These are phyloP conservation scores for Solanum hybrid DNA, from an alignment of 305 asterid species.

Conservation along the genomic window DNA sequence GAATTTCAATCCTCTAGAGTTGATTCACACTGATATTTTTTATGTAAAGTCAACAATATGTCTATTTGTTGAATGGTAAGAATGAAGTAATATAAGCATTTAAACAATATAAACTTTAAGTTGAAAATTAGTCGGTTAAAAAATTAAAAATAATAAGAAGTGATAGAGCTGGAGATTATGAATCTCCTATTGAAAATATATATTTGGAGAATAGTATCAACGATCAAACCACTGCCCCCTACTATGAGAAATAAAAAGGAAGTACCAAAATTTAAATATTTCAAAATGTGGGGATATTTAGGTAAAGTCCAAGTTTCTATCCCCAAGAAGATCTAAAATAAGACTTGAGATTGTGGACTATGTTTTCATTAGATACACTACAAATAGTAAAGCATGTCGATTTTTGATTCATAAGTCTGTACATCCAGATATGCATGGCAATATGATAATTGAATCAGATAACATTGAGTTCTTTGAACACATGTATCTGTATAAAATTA, in stretches of 20 bases:
- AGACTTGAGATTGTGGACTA: neutral
- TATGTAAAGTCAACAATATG: neutral
- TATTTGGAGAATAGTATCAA: neutral
- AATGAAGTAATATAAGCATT: neutral
- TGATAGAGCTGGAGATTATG: too few species aligned
- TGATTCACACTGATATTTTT: neutral
- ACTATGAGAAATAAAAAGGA: neutral
- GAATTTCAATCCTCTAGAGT: neutral
- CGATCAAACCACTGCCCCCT: neutral
- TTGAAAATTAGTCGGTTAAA: too few species aligned
- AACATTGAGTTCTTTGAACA: neutral
- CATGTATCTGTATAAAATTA: neutral
- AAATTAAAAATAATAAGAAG: neutral
- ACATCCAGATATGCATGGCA: neutral
- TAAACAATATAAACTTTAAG: neutral
- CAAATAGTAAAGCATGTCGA: neutral
- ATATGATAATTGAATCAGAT: neutral
- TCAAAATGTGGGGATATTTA: neutral
- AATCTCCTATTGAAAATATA: neutral
- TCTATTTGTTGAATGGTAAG: neutral
- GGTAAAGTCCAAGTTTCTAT: neutral
- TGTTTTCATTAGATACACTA: neutral
- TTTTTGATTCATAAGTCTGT: neutral
- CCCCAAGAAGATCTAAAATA: neutral
- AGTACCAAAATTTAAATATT: neutral